phyloP scores from a whole-genome alignment of 2,329 filamentous ascomycete species.

The Polychaeton citri region DNA sequence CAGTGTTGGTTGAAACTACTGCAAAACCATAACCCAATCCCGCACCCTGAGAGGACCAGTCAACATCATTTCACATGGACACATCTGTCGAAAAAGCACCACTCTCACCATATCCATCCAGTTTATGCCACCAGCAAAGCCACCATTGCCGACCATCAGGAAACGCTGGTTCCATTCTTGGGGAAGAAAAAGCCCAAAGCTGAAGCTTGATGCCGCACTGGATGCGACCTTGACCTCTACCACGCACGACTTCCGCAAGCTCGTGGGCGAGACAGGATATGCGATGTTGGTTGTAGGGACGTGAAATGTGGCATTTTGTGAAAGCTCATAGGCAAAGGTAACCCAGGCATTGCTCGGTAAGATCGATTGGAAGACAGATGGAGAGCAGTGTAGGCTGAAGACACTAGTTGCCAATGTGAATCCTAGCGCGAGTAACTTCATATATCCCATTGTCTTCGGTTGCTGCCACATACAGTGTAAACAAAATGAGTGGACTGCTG shows the following conservation, averaged over 20 bases:
- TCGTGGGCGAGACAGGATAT: slow-evolving; percentile 26
- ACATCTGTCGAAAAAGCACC: not conserved
- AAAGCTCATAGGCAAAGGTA: slow-evolving; percentile 20
- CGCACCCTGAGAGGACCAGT: slow-evolving; percentile 6
- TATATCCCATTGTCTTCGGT: no score
- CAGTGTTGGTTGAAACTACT: slow-evolving; percentile 31
- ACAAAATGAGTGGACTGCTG: no score
- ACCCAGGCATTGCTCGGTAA: slow-evolving; percentile 24
- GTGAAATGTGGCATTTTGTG: slow-evolving; percentile 24
- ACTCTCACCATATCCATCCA: slow-evolving; percentile 35
- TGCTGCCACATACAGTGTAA: no score
- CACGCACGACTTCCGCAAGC: slow-evolving; percentile 18
- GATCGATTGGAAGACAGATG: slow-evolving; percentile 19
- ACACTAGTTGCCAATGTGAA: not conserved
- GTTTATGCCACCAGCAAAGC: slow-evolving; percentile 35
- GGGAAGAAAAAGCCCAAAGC: slow-evolving; percentile 19
- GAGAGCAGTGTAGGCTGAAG: slow-evolving; percentile 15
- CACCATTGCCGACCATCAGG: slow-evolving; percentile 32
- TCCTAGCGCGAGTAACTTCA: not conserved
- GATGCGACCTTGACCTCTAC: slow-evolving; percentile 19
- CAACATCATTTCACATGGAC: slow-evolving; percentile 6
- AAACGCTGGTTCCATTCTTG: slow-evolving; percentile 20
- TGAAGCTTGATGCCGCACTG: slow-evolving; percentile 15
- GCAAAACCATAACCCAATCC: slow-evolving; percentile 29
- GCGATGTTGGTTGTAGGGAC: slow-evolving; percentile 25